Evolutionary conservation across 1,284 basidiomycete species (phyloP), one percentile per base, ranked within the genome.

Genomic region (Heliocybe sulcata): DNA sequence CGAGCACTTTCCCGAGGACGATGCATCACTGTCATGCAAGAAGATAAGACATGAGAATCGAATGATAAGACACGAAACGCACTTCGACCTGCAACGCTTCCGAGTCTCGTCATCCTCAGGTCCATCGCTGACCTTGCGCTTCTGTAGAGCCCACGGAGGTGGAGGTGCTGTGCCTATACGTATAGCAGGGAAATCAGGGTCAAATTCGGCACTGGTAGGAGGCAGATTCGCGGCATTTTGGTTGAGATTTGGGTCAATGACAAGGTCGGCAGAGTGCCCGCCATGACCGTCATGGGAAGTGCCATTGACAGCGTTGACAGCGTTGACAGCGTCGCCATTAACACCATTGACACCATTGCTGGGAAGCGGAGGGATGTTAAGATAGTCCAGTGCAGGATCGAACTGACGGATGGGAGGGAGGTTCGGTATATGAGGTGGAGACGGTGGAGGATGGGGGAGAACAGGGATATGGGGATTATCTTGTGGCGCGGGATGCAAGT

Each of bases 121-220:
- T 16, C 38, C 38, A 45, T 72, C 75, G 47, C 69, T 67, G 3
- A 67, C 62, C 60, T 76, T 80, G 42, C 81, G 70, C 63, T 85
- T 86, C 3, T 74, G 33, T 14, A 35, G 8, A 3, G 53, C 79
- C 88, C 88, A 90, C n/a, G 67, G 38, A 1, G 88, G 87, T 14
- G 82, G 79, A 23, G 82, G 75, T 16, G 73, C 80, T 55, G 77
- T 69, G 4, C 86, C 83, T 51, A 87, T 72, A 51, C 38, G 38
- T 16, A 42, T 42, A 20, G 38, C 38, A n/a, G 38, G 38, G 38
- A 42, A 42, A 42, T 42, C 38, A n/a, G 38, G 19, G n/a, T 42
- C 38, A n/a, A 9, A 42, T 6, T 42, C 38, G 38, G 16, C 38
- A n/a, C 19, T 42, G 19, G 16, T 16, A 42, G 16, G 38, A n/a